Evolutionary conservation across 2,329 filamentous ascomycete genomes (phyloP), one percentile per base, ranked within the genome.

Genomic region (Chaetomium sp.): DNA sequence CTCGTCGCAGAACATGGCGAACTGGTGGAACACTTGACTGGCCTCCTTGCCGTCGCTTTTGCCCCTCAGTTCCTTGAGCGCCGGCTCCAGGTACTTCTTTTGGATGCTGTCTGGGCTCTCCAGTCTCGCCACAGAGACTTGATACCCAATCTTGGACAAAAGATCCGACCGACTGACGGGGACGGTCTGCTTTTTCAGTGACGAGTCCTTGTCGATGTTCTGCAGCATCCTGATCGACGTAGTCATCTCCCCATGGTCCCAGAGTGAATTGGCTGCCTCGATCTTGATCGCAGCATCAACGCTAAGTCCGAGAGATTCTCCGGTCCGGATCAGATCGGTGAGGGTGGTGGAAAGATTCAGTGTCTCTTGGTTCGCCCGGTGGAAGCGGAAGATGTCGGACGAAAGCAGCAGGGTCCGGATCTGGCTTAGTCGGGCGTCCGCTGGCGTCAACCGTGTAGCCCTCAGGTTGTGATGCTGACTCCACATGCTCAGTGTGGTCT

Each of bases 71-170:
- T 95, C 89, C 62, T 85, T 85, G 34, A 97, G 84, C 0, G 94
- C 91, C 27, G 89, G 89, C 53, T 87, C 81, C 0, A 99, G 79
- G 65, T 96, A 97, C 38, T 87, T 84, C 62, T 87, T 84, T 62
- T 96, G 89, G 58, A 99, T 96, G 53, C 85, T 82, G 61, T 96
- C 90, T 0, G 95, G 90, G 61, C 92, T 95, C 69, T 96, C 91
- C 4, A 99, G 78, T 42, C 89, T 85, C 14, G 94, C 94, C 64
- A 95, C 86, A 0, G 92, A 95, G 42, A 96, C 83, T 67, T 92
- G 89, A 65, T 94, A 85, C 1, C 89, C 94, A 59, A 96, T 83
- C 68, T 90, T 92, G 3, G 92, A 90, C 35, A 97, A 79, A 34
- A 99, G 73, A 59, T 92, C 88, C 1, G 92, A 84, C 46, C 84